Evolutionary conservation across 2,329 filamentous ascomycete species (phyloP).

Genomic region (Myriosclerotinia scirpicola): DNA sequence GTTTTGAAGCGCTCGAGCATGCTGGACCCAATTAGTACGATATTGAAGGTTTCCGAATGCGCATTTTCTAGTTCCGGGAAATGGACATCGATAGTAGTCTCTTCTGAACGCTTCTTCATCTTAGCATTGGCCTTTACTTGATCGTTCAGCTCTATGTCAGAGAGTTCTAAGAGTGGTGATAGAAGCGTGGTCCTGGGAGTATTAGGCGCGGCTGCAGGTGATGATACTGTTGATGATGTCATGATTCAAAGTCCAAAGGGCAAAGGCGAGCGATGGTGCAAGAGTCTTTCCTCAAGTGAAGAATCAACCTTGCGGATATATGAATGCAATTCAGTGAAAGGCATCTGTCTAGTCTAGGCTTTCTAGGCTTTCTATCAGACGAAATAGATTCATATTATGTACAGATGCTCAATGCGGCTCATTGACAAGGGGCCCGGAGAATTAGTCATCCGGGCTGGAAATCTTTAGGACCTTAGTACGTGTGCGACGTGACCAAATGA

Average conservation of each 20-base stretch:
- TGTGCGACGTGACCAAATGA: too few species aligned
- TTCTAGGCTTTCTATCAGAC: neutral
- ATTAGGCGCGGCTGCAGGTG: neutral
- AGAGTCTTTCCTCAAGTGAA: neutral
- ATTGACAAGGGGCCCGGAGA: neutral
- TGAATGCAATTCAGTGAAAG: neutral
- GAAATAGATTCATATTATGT: neutral
- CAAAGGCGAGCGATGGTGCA: neutral
- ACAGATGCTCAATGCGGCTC: neutral
- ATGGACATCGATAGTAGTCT: slow-evolving; percentile 14
- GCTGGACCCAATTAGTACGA: slow-evolving; percentile 25
- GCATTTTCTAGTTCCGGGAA: slow-evolving; percentile 13
- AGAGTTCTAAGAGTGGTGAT: slow-evolving; percentile 3
- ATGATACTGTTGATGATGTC: neutral
- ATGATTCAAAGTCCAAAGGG: neutral
- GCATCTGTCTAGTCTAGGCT: neutral
- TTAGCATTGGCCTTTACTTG: slow-evolving; percentile 17
- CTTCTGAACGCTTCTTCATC: slow-evolving; percentile 16
- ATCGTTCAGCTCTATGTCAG: neutral
- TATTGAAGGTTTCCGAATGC: neutral
- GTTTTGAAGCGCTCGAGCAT: slow-evolving; percentile 27
- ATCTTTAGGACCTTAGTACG: neutral
- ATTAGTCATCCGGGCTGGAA: neutral
- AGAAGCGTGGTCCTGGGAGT: neutral
- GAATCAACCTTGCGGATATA: neutral